Base-by-base conservation (phyloP, 768 basidiomycete genomes). In the Sutorius australiensis region DNA sequence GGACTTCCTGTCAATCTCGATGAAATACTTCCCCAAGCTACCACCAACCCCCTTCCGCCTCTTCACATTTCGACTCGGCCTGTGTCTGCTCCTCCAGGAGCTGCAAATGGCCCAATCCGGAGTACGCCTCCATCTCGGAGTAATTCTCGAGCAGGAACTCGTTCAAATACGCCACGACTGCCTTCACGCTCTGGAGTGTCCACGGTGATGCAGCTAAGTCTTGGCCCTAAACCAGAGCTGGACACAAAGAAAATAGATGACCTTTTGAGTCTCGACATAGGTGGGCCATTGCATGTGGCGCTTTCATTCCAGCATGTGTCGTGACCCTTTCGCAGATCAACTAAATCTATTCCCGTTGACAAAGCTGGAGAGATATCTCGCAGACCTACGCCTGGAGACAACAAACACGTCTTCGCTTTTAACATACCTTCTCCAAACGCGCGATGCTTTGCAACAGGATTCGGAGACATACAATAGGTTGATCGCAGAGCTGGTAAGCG, bases 1-100 rank as follows among this genome's bases (percentile, higher is more conserved):
- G 95, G 95, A 21, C 86, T 98, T 42, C 95, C 95, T 4, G 90
- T 98, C 48, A 98, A 98, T 65, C 77, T 98, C 6, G 95, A 98
- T 66, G 95, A 98, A 73, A 84, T 95, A 8, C 74, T 91, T 46
- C 88, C 89, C 2, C 82, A 79, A 43, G 75, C 79, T 8, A 80
- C 75, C 54, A 78, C 80, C 40, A 86, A 83, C 61, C 73, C 80
- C 6, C 75, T 95, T 33, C 94, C 94, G 3, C 79, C 85, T 17
- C 75, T 95, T 39, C 84, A 92, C 57, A 90, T 97, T 46, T 82
- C 81, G 28, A 93, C 92, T 19, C 80, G 91, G 42, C 88, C 90
- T 2, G 77, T 83, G 73, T 92, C 91, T 41, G 84, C 87, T 11
- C 92, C 90, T 16, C 89, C 90, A 19, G 83, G 77, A 16, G 74